Evolutionary conservation across 352 stramenopile species (phyloP).

Genomic region (Globisporangium alternatum): DNA sequence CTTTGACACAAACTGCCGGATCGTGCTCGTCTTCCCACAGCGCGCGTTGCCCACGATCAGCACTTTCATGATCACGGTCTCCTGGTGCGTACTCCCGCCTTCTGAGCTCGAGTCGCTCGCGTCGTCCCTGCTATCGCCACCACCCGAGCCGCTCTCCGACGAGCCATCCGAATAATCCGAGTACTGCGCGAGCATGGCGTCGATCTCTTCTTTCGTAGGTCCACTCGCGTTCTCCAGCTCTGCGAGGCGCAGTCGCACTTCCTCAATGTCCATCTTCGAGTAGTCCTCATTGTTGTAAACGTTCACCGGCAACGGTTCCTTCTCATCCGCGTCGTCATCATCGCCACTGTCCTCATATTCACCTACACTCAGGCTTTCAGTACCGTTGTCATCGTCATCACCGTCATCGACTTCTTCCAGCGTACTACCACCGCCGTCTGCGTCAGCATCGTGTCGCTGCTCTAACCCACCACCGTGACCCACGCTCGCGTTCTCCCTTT

Average conservation of each 20-base stretch:
- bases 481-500: conserved; percentile 1
- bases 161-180: conserved; percentile 29
- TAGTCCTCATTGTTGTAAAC: conserved; percentile 14
- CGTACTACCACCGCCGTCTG: conserved; percentile 14
- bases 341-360: conserved; percentile 1
- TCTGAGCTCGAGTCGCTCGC: conserved; percentile 14
- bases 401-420: conserved; percentile 23
- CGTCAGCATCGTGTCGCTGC: conserved; percentile 7
- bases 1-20: conserved; percentile 65
- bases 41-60: conserved; percentile 86
- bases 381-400: conserved; percentile 13
- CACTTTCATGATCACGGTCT: conserved; percentile 81
- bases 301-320: not conserved
- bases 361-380: not conserved
- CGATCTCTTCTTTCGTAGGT: conserved; percentile 57
- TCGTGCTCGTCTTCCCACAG: conserved; percentile 87
- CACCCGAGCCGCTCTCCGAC: not conserved
- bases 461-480: not conserved
- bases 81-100: conserved; percentile 12
- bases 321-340: not conserved
- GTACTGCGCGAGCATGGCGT: conserved; percentile 59
- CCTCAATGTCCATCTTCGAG: conserved; percentile 30
- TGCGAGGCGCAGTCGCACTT: conserved; percentile 45
- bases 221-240: conserved; percentile 41
- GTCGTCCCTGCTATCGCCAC: not conserved